These are phyloP conservation scores for Mortierella sp. DNA, from an alignment of 371 early-diverging fungal genomes.

Conservation along the genomic window DNA sequence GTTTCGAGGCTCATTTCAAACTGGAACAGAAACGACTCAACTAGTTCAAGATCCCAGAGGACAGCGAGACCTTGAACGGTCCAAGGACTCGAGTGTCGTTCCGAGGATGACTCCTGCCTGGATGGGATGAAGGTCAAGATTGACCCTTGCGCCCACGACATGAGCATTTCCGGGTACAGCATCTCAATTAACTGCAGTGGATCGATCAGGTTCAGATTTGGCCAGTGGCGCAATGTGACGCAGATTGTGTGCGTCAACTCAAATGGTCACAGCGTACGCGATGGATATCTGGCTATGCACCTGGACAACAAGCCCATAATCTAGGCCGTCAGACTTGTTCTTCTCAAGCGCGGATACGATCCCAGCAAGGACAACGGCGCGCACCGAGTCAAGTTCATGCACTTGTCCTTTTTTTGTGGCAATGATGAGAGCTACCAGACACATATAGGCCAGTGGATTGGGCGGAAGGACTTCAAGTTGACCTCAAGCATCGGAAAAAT, in stretches of 20 bases:
- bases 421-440: constrained; percentile 61
- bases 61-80: constrained; percentile 8
- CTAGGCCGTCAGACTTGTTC: constrained; percentile 36
- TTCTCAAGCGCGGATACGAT: constrained; percentile 50
- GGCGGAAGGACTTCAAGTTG: constrained; percentile 66
- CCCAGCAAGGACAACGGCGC: constrained; percentile 12
- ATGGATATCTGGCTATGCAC: constrained; percentile 64
- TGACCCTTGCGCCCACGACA: constrained; percentile 42
- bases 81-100: constrained; percentile 4
- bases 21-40: constrained; percentile 17
- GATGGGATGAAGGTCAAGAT: constrained; percentile 59
- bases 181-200: constrained; percentile 75
- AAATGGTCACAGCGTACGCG: constrained; percentile 56
- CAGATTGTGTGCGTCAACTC: constrained; percentile 73
- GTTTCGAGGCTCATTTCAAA: constrained; percentile 19
- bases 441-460: constrained; percentile 65
- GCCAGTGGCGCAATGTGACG: constrained; percentile 69
- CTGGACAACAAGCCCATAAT: constrained; percentile 59
- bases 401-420: constrained; percentile 74
- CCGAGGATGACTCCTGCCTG: constrained; percentile 32
- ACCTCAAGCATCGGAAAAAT: constrained; percentile 26
- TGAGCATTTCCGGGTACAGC: constrained; percentile 75
- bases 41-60: constrained; percentile 19
- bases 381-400: constrained; percentile 54
- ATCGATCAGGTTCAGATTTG: constrained; percentile 64